Evolutionary conservation across 352 stramenopile species (phyloP), one percentile per base, ranked within the genome.

Genomic region (Phytophthora melonis): DNA sequence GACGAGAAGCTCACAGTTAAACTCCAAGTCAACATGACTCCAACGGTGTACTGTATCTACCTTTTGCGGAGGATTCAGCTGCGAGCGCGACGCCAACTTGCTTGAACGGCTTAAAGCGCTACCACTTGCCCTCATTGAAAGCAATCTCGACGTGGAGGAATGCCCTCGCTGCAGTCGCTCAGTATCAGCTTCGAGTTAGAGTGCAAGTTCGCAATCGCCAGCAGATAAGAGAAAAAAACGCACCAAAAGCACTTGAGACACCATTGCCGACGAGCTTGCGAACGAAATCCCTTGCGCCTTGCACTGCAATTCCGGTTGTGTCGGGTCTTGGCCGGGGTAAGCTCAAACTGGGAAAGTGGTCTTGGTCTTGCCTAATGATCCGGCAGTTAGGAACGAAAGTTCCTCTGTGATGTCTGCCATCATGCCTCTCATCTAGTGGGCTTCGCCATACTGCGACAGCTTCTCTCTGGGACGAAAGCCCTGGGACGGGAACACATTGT

Each of bases 201-300:
- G 4, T 18, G 13, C 14, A 23, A 8, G 25, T 25, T 41, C 16
- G 18, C 3, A 41, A 1, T 55, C 21, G 11, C 50, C 21, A 18
- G 11, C 39, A 5, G 19, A 34, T 30, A 27, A 41, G 3, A 16
- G n/a, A n/a, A n/a, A 25, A 32, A 64, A 10, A 70, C 72, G 9
- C 45, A 80, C 70, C 25, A 76, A 23, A 63, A 78, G 19, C 30
- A 80, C 27, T 55, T 70, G 74, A 45, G 52, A 65, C 23, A 53
- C 36, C 74, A 81, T 81, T 27, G 13, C 58, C 34, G 10, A 57
- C 58, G 27, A 10, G 5, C 30, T 64, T 41, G 5, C 16, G 2
- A 49, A 13, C 21, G 50, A 47, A 11, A 8, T n/a, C n/a, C 11
- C 45, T 19, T 53, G 19, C 9, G 21, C 39, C 11, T 43, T 50